A percentile compares a stretch with the other conserved stretches of the same genome.
Conservation (phyloP, 2,329 filamentous ascomycete species). For the Alternaria postmessia region DNA sequence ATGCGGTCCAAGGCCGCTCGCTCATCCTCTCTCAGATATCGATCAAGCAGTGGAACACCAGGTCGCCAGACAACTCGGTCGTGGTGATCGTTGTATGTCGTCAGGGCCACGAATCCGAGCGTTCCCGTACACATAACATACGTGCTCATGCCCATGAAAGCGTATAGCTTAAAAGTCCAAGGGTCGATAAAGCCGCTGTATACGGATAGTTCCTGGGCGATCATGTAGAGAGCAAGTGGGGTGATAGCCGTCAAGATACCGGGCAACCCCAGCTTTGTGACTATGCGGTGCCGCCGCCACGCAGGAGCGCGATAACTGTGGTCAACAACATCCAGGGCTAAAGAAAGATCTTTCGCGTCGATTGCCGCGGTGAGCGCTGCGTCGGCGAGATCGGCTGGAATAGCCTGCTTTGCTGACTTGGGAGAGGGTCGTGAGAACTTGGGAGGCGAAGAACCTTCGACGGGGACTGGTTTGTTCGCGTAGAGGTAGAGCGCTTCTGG, state of each 20-base stretch:
- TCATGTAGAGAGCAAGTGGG: constrained; percentile 73
- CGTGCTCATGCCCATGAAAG: constrained; percentile 80
- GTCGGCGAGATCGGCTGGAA: constrained; percentile 74
- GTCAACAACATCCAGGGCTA: constrained; percentile 79
- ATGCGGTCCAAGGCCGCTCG: constrained; percentile 85
- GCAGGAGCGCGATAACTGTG: constrained; percentile 72
- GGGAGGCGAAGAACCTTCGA: constrained; percentile 62
- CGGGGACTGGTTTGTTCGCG: constrained; percentile 79
- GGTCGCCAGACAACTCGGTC: constrained; percentile 88
- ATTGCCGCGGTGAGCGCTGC: constrained; percentile 82
- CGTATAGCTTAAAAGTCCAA: constrained; percentile 75
- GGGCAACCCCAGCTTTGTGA: constrained; percentile 70
- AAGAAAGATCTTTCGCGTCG: constrained; percentile 76
- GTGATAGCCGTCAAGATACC: constrained; percentile 63
- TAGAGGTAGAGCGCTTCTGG: constrained; percentile 84
- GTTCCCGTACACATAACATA: constrained; percentile 84
- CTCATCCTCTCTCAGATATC: constrained; percentile 92
- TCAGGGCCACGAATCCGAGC: constrained; percentile 82
- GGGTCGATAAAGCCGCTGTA: constrained; percentile 81
- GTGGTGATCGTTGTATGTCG: constrained; percentile 95
- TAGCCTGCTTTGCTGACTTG: constrained; percentile 72
- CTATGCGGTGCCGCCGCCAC: constrained; percentile 71
- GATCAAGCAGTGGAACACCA: constrained; percentile 78
- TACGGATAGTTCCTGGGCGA: constrained; percentile 72
- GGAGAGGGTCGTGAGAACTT: constrained; percentile 64